Evolutionary conservation across 331 rosid species (phyloP).

Genomic region (Acacia pycnantha): DNA sequence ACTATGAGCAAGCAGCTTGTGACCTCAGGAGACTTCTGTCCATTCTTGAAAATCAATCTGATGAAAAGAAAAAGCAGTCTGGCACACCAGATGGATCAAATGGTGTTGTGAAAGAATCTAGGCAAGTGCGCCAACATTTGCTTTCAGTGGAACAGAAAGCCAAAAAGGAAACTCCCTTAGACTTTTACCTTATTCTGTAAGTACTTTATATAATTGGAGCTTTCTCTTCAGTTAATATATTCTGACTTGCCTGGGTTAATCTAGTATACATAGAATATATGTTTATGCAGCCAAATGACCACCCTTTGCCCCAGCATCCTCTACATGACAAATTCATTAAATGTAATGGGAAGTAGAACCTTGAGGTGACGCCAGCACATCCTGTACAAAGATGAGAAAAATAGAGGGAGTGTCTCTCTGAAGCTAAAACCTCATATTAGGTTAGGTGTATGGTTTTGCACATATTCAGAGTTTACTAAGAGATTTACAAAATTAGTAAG

Average conservation of each 20-base stretch:
- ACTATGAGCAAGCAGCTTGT: constrained; percentile 69
- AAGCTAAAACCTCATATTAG: background rate
- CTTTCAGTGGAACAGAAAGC: constrained; percentile 68
- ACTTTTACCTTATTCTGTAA: constrained; percentile 85
- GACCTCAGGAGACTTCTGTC: constrained; percentile 65
- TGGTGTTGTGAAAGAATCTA: constrained; percentile 56
- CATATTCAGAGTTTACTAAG: background rate
- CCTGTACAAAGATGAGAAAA: background rate
- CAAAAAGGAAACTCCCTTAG: constrained; percentile 61
- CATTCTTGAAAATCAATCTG: constrained; percentile 62
- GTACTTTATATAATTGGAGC: constrained; percentile 35
- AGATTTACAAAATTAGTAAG: background rate
- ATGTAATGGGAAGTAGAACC: background rate
- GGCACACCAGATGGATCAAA: constrained; percentile 52
- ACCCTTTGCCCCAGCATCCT: background rate
- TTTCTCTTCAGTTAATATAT: background rate
- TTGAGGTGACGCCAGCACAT: background rate
- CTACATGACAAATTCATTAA: background rate
- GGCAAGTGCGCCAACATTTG: constrained; percentile 57
- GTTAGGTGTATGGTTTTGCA: background rate
- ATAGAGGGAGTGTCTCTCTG: background rate
- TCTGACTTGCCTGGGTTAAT: constrained; percentile 1
- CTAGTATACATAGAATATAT: background rate
- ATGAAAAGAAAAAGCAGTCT: constrained; percentile 45
- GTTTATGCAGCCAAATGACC: background rate